A percentile compares a stretch with the other conserved stretches of the same genome.
phyloP scores from a whole-genome alignment of 345 rosid genomes.

The Anacardium occidentale region DNA sequence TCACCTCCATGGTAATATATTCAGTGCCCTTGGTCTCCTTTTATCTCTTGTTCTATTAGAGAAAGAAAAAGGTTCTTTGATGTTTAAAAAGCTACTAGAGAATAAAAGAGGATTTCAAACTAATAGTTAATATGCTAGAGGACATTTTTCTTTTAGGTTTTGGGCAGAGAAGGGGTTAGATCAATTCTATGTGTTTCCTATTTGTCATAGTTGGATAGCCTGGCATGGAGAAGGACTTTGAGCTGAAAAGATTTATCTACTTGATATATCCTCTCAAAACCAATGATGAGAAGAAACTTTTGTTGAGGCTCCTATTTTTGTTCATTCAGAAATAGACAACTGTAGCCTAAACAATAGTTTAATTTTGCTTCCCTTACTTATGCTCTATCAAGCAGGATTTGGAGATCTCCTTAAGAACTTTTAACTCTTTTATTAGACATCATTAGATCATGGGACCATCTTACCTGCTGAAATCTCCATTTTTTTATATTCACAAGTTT shows the following conservation, averaged over 20 bases:
- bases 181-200: not conserved
- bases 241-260: not conserved
- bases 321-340: not conserved
- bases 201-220: not conserved
- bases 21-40: not conserved
- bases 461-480: not conserved
- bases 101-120: not conserved
- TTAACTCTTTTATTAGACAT: not conserved
- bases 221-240: not conserved
- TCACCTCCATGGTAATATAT: constrained; percentile 53
- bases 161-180: not conserved
- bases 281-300: not conserved
- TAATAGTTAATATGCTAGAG: not conserved
- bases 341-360: not conserved
- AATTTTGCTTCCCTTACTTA: not conserved
- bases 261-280: not conserved
- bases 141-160: not conserved
- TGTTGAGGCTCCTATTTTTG: not conserved
- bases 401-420: not conserved
- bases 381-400: not conserved
- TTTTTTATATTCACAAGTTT: not conserved
- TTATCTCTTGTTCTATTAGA: not conserved
- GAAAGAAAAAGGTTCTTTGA: not conserved
- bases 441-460: not conserved
- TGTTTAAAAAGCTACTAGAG: not conserved